A percentile compares a stretch with the other conserved stretches of the same genome.
Evolutionary conservation across 2,329 filamentous ascomycete genomes (phyloP).

Genomic region (Claviceps digitariae): DNA sequence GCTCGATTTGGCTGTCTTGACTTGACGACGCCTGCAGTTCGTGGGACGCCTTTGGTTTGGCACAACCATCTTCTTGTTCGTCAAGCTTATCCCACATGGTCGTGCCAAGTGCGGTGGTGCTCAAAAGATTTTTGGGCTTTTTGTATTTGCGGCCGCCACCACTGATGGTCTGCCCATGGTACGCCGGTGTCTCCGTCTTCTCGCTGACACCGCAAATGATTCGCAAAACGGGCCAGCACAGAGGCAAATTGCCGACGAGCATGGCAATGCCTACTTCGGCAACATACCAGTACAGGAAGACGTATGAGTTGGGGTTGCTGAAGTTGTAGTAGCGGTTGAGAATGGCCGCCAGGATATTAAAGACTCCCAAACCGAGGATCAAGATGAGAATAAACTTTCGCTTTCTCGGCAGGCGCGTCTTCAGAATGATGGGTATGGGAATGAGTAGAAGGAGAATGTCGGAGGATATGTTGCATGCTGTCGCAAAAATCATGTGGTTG

Average conservation of each 20-base stretch:
- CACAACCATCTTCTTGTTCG: conserved; percentile 10
- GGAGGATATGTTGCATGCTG: conserved; percentile 33
- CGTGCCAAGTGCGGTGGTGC: conserved; percentile 9
- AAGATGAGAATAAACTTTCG: conserved; percentile 39
- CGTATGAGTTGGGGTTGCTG: conserved; percentile 36
- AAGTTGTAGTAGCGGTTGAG: conserved; percentile 52
- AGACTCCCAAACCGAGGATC: conserved; percentile 43
- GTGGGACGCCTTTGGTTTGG: neutral
- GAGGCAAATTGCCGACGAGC: conserved; percentile 46
- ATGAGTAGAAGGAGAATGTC: conserved; percentile 31
- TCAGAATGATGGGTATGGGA: conserved; percentile 30
- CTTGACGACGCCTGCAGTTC: conserved; percentile 4
- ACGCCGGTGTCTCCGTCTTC: conserved; percentile 12
- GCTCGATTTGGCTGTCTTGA: conserved; percentile 18
- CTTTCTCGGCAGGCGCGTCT: conserved; percentile 22
- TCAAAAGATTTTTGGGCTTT: conserved; percentile 6
- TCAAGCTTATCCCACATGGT: conserved; percentile 19
- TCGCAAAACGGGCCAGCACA: conserved; percentile 43
- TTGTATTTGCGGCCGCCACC: conserved; percentile 6
- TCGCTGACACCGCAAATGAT: conserved; percentile 19
- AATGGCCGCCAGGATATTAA: conserved; percentile 41
- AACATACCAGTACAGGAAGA: conserved; percentile 48
- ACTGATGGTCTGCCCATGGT: conserved; percentile 10
- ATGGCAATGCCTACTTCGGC: conserved; percentile 45
- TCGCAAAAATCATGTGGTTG: conserved; percentile 32